Conservation (phyloP, 176 grass and related monocot species). For the Triticum monococcum region DNA sequence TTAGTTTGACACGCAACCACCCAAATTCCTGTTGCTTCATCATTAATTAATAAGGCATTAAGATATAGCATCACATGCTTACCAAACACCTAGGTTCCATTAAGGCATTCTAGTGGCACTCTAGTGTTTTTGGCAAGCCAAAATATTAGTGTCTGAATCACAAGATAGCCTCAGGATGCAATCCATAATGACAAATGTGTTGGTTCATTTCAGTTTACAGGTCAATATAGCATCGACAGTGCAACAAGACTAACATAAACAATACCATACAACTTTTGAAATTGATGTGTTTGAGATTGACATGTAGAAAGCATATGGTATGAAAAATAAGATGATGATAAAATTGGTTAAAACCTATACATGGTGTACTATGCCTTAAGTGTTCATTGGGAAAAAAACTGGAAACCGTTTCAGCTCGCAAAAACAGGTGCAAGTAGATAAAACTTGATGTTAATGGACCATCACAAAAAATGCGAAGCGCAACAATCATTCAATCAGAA, state of each 20-base stretch:
- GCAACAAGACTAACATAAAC: background rate
- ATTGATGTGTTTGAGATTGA: background rate
- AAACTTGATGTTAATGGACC: background rate
- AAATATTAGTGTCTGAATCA: background rate
- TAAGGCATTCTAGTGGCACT: slow-evolving; percentile 2
- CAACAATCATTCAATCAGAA: background rate
- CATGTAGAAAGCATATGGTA: background rate
- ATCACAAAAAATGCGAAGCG: background rate
- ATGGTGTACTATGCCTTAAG: background rate
- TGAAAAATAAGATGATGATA: background rate
- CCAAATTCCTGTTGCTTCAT: slow-evolving; percentile 8
- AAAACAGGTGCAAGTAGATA: background rate
- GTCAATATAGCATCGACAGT: background rate
- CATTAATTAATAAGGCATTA: background rate
- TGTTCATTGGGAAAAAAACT: background rate
- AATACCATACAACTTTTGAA: background rate
- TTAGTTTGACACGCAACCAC: background rate
- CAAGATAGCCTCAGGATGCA: background rate
- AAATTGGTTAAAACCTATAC: background rate
- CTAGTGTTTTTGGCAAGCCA: background rate
- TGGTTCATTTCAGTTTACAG: background rate
- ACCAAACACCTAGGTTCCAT: slow-evolving; percentile 3
- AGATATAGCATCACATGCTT: background rate
- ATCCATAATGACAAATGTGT: background rate
- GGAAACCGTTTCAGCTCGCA: background rate